These are phyloP conservation scores for Colletotrichum camelliae DNA, from an alignment of 2,329 filamentous ascomycete species.

Conservation along the genomic window DNA sequence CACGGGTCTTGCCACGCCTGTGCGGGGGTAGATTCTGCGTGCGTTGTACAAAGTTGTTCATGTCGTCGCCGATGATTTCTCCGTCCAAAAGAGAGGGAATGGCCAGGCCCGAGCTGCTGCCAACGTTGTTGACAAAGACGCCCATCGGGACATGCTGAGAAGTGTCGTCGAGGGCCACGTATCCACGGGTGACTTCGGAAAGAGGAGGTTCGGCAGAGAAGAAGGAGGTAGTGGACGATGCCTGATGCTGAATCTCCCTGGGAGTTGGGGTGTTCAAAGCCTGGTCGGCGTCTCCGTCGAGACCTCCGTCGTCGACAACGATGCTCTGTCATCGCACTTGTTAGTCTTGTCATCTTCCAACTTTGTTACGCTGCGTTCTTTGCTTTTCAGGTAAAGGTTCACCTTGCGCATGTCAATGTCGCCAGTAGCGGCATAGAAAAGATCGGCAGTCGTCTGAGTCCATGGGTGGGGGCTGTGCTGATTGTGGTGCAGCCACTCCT, in stretches of 20 bases:
- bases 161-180: background rate
- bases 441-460: slow-evolving; percentile 20
- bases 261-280: slow-evolving; percentile 22
- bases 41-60: background rate
- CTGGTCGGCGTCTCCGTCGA: slow-evolving; percentile 20
- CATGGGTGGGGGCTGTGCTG: background rate
- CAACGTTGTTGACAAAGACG: background rate
- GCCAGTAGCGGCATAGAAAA: slow-evolving; percentile 23
- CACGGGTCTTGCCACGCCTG: background rate
- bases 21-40: background rate
- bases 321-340: background rate
- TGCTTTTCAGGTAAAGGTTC: slow-evolving; percentile 27
- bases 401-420: slow-evolving; percentile 27
- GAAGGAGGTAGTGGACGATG: background rate
- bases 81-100: background rate
- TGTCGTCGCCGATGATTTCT: background rate
- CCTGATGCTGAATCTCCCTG: background rate
- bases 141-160: background rate
- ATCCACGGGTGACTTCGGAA: background rate
- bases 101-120: background rate
- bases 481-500: slow-evolving; percentile 21
- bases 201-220: background rate
- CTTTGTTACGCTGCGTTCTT: background rate
- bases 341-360: background rate
- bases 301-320: slow-evolving; percentile 16